phyloP scores from a whole-genome alignment of 2,329 filamentous ascomycete species.

The Talaromyces atroroseus region DNA sequence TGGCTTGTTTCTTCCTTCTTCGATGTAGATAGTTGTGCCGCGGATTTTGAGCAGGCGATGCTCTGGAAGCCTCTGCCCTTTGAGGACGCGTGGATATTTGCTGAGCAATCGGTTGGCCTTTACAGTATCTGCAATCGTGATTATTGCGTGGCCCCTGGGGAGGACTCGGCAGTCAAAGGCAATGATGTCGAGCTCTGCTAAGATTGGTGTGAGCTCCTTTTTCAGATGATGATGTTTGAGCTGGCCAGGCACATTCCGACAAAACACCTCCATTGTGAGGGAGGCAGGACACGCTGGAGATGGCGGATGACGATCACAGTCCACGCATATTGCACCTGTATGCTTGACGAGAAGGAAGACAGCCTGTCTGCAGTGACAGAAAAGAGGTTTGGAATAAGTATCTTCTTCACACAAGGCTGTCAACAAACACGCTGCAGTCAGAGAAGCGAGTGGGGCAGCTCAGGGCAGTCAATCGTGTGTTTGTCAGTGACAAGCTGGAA shows the following conservation, averaged over 20 bases:
- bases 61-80: constrained; percentile 8
- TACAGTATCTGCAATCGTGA: constrained; percentile 19
- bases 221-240: constrained; percentile 18
- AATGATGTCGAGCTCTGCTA: constrained; percentile 17
- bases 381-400: background rate
- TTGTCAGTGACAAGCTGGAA: background rate
- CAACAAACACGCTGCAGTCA: background rate
- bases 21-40: constrained; percentile 16
- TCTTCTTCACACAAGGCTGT: no score
- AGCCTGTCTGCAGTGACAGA: background rate
- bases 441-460: background rate
- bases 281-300: background rate
- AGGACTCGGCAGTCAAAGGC: constrained; percentile 20
- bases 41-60: constrained; percentile 16
- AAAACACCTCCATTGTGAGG: constrained; percentile 23
- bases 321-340: background rate
- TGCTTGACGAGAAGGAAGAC: no score
- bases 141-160: constrained; percentile 17
- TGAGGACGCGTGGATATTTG: constrained; percentile 16
- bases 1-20: constrained; percentile 15
- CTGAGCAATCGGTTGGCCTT: constrained; percentile 18
- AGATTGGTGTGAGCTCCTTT: constrained; percentile 18
- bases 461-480: background rate
- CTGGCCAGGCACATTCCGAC: constrained; percentile 21
- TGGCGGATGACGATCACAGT: background rate